Evolutionary conservation across 2,329 filamentous ascomycete genomes (phyloP), one percentile per base, ranked within the genome.

Genomic region (Pestalotiopsis sp.): DNA sequence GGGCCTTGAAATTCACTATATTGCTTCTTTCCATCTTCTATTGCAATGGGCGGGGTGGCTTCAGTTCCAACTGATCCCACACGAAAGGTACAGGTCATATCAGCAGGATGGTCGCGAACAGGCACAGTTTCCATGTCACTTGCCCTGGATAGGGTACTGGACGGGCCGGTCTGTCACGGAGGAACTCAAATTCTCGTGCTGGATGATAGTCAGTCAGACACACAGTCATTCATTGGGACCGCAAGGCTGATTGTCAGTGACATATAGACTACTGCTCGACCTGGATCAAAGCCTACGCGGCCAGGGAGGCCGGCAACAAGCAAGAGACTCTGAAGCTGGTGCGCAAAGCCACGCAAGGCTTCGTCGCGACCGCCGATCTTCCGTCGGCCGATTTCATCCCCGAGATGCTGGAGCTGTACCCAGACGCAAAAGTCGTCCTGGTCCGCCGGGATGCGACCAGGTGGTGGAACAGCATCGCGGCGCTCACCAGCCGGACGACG

Each of bases 401-500:
- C 38, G 81, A 83, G 62, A 71, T 84, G 40, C 17, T 63, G 9
- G 66, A 62, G 58, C 23, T 67, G n/a, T 67, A 67, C 68, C 82
- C 82, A 0, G 75, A 83, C 38, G 82, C 82, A 14, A 79, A 78
- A 57, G 80, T 83, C n/a, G 78, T 84, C 23, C 78, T 77, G 69
- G 78, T 78, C 2, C 72, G 70, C 0, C 73, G 76, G 38, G 74
- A 77, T 63, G 73, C 74, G 4, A 72, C 70, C n/a, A 70, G 71
- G 31, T 77, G 75, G 76, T 74, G 71, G 72, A 65, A 72, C 59
- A 75, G 73, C 60, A 69, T 74, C 2, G n/a, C 12, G 0, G 31
- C 61, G n/a, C 20, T 71, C 63, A 31, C 57, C 38, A 36, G 63
- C 36, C 2, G 58, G 9, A n/a, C 58, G 27, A 45, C 57, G 4